Evolutionary conservation across 192 early-diverging fungal species (phyloP), one percentile per base, ranked within the genome.

Genomic region (Bifiguratus adelaidae): DNA sequence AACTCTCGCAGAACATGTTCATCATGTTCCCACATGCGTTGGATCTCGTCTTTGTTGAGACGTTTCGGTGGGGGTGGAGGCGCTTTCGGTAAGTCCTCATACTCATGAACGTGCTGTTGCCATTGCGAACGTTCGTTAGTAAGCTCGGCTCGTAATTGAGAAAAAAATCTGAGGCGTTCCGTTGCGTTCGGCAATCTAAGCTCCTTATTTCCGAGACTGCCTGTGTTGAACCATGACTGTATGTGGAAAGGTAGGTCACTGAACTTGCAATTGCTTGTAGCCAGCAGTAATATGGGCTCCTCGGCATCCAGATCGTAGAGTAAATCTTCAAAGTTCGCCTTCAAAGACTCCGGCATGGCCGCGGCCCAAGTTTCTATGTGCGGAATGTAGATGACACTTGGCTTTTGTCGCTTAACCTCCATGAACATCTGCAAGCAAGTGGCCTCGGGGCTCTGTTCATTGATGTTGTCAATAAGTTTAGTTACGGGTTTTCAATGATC

Each of bases 371-470:
- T 41, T 40, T 73, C 59, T 8, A 70, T 60, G 32, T 66, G 53
- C 5, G 81, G 78, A 7, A 86, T 44, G 32, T 76, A 79, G 4
- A 83, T 58, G 16, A 74, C 63, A 40, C 75, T 72, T 18, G 74
- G 73, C 26, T 68, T 63, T 22, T 74, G 75, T 2, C 81, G 70
- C 35, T 68, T 72, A 22, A 81, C 68, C 51, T 83, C 81, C 16
- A 58, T 44, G 38, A 83, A 76, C 22, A 63, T 44, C 26, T 70
- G 72, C n/a, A 73, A 65, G 16, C 80, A 65, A 3, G 61, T 60
- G 0, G 75, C 55, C 12, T 74, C 77, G 0, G 67, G 61, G 5
- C 68, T 65, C 28, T 23, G 19, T 27, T 3, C 7, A 37, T 8
- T 9, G 18, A 30, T 18, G 12, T 18, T 29, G 32, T 15, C 11